Evolutionary conservation across 139 green algal genomes (phyloP).

Genomic region (Protoeuglena noctilucae): DNA sequence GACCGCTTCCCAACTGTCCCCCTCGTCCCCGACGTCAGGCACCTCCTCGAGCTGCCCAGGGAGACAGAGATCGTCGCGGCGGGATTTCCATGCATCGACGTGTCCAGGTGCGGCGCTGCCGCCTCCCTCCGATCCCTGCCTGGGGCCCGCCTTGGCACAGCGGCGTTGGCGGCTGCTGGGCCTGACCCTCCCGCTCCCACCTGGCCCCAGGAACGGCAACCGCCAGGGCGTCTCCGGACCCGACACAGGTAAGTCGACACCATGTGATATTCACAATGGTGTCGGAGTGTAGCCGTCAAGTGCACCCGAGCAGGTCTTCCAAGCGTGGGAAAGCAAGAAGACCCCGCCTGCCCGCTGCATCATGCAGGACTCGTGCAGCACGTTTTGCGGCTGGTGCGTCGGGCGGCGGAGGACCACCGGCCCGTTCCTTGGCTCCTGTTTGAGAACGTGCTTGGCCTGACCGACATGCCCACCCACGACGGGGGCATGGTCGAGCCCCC

Average conservation of each 20-base stretch:
- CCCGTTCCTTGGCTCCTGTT: slow-evolving; percentile 73
- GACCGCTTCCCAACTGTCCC: slow-evolving; percentile 31
- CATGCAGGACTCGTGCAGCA: slow-evolving; percentile 55
- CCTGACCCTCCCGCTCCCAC: too few relatives aligned
- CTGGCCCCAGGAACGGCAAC: not conserved
- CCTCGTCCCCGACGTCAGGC: slow-evolving; percentile 34
- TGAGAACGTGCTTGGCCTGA: slow-evolving; percentile 76
- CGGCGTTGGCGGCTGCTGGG: too few relatives aligned
- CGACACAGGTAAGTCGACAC: too few relatives aligned
- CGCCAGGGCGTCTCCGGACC: slow-evolving; percentile 16
- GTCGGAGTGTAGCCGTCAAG: too few relatives aligned
- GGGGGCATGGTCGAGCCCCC: slow-evolving; percentile 16
- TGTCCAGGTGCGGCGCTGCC: too few relatives aligned
- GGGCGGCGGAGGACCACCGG: slow-evolving; percentile 18
- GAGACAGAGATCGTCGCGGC: slow-evolving; percentile 64
- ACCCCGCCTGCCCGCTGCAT: slow-evolving; percentile 16
- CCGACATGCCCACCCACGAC: slow-evolving; percentile 26
- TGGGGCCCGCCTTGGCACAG: too few relatives aligned
- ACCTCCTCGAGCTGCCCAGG: slow-evolving; percentile 22
- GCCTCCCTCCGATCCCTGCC: too few relatives aligned
- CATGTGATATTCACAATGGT: too few relatives aligned
- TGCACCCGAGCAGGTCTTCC: too few relatives aligned
- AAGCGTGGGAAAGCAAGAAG: not conserved
- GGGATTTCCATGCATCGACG: slow-evolving; percentile 80
- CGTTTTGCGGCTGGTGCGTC: slow-evolving; percentile 60